Percentiles rank a stretch among this genome's conserved stretches.
These are phyloP conservation scores for Gliomastix tumulicola DNA, from an alignment of 2,329 filamentous ascomycete genomes.

Conservation along the genomic window DNA sequence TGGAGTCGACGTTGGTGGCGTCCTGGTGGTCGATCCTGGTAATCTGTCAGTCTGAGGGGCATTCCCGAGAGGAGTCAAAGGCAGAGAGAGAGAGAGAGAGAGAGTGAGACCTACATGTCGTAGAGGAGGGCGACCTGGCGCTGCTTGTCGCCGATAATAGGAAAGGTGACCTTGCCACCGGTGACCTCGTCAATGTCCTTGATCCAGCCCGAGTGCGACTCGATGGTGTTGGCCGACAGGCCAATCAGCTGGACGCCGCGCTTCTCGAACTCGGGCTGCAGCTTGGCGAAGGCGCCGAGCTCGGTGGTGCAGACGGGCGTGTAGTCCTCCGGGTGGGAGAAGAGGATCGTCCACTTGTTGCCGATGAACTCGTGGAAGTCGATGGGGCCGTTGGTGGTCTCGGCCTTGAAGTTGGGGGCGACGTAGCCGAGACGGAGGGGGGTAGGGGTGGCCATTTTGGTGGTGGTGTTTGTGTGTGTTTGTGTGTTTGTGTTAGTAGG, in stretches of 20 bases:
- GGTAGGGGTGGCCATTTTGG: conserved; percentile 21
- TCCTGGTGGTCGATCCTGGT: conserved; percentile 70
- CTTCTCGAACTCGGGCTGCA: conserved; percentile 81
- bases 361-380: conserved; percentile 79
- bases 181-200: conserved; percentile 79
- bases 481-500: background rate
- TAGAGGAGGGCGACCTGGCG: conserved; percentile 70
- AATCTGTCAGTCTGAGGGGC: no score
- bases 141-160: conserved; percentile 75
- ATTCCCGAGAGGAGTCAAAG: no score
- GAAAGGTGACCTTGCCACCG: conserved; percentile 63
- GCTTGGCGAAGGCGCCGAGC: conserved; percentile 85
- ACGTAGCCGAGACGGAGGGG: conserved; percentile 55
- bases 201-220: conserved; percentile 83
- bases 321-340: conserved; percentile 85
- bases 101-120: conserved; percentile 55
- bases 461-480: conserved; percentile 5
- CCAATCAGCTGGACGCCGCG: conserved; percentile 88
- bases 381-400: conserved; percentile 71
- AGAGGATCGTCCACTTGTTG: conserved; percentile 73
- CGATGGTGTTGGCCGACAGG: conserved; percentile 78
- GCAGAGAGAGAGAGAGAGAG: background rate
- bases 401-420: conserved; percentile 78
- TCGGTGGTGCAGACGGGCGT: conserved; percentile 95
- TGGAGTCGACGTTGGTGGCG: conserved; percentile 71